These are phyloP conservation scores for Vigna unguiculata DNA, from an alignment of 306 rosid species.

Conservation along the genomic window DNA sequence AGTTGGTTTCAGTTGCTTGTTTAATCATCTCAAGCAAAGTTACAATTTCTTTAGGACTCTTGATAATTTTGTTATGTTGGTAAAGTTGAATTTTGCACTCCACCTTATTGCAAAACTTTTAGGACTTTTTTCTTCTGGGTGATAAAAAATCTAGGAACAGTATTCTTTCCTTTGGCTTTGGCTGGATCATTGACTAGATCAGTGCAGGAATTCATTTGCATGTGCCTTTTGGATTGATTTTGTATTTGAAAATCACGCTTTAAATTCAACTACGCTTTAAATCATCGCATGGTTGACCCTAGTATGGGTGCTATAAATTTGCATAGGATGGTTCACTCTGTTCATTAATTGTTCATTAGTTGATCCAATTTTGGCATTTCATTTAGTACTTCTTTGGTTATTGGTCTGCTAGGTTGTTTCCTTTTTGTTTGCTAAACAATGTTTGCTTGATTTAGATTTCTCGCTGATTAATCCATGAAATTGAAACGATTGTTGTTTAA, in stretches of 20 bases:
- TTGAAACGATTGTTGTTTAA: constrained; percentile 16
- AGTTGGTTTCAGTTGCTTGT: constrained; percentile 32
- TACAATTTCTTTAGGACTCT: background rate
- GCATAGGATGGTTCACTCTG: too few species aligned
- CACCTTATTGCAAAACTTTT: background rate
- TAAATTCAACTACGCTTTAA: background rate
- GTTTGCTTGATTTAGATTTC: constrained; percentile 3
- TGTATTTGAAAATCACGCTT: constrained; percentile 5
- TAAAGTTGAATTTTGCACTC: background rate
- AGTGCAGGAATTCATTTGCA: background rate
- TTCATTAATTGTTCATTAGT: constrained; percentile 30
- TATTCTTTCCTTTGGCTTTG: constrained; percentile 7
- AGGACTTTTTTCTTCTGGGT: background rate
- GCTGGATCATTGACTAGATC: background rate
- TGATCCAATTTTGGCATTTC: constrained; percentile 2
- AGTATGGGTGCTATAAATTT: constrained; percentile 16
- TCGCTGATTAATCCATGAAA: constrained; percentile 17
- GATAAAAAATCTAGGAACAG: background rate
- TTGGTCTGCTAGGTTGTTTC: background rate
- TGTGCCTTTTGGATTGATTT: background rate
- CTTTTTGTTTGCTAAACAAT: background rate
- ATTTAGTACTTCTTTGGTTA: constrained; percentile 21
- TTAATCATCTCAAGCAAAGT: background rate
- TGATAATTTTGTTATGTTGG: background rate
- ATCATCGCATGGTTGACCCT: background rate